Evolutionary conservation across 2,329 filamentous ascomycete species (phyloP).

Genomic region (Ascochyta viciae-villosae): DNA sequence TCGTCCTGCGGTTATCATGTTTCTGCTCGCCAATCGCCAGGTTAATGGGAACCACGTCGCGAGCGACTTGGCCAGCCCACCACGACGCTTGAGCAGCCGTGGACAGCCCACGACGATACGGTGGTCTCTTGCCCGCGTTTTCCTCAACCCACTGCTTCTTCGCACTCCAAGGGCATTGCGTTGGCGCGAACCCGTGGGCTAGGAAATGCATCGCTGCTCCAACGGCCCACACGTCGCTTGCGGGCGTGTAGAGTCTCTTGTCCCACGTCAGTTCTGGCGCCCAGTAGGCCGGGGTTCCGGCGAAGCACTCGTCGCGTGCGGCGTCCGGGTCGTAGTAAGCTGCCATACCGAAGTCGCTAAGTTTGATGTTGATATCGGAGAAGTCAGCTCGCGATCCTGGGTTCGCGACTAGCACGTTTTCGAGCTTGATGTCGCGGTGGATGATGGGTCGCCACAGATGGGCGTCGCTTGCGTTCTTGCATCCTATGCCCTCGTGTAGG

Average conservation of each 20-base stretch:
- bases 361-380: conserved; percentile 60
- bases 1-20: not conserved
- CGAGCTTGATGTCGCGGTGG: not conserved
- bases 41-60: not conserved
- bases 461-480: not conserved
- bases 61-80: not conserved
- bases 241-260: conserved; percentile 11
- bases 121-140: not conserved
- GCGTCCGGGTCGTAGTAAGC: conserved; percentile 59
- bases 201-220: conserved; percentile 35
- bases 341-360: conserved; percentile 72
- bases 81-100: not conserved
- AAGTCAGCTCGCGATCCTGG: conserved; percentile 11
- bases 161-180: not conserved
- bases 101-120: not conserved
- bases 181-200: not conserved
- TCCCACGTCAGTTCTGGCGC: conserved; percentile 33
- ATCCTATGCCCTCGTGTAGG: conserved; percentile 52
- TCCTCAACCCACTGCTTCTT: not conserved
- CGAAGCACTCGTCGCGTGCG: not conserved
- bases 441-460: not conserved
- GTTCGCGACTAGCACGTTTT: not conserved
- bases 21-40: not conserved
- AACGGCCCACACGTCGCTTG: conserved; percentile 36
- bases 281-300: conserved; percentile 26